Conservation (phyloP, 495 filamentous ascomycete genomes). For the Daldinia concentrica region DNA sequence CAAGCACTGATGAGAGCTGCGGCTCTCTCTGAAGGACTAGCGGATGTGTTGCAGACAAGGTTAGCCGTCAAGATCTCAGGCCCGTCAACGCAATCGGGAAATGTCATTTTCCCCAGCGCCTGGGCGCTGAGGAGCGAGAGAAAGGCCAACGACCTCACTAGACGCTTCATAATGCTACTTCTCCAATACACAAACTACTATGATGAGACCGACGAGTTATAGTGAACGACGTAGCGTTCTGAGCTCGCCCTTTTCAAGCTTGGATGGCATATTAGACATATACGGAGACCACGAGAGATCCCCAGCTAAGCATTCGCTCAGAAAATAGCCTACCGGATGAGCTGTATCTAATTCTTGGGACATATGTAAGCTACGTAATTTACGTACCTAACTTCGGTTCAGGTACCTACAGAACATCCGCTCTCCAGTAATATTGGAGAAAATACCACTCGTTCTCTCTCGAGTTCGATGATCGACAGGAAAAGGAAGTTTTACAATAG, state of each 20-base stretch:
- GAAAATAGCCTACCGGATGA: conserved; percentile 37
- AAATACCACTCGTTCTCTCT: conserved; percentile 5
- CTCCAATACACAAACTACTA: background rate
- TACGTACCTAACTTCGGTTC: conserved; percentile 11
- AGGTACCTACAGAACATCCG: conserved; percentile 18
- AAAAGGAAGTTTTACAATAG: background rate
- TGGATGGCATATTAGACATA: background rate
- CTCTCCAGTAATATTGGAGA: background rate
- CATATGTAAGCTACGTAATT: background rate
- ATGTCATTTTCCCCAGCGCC: conserved; percentile 31
- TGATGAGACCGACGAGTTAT: background rate
- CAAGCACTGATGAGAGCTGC: conserved; percentile 53
- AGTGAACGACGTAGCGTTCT: background rate
- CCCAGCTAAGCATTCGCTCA: conserved; percentile 8
- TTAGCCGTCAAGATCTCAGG: conserved; percentile 48
- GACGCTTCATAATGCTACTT: conserved; percentile 25
- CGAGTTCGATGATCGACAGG: conserved; percentile 11
- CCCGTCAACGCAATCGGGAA: conserved; percentile 49
- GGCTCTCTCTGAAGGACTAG: conserved; percentile 55
- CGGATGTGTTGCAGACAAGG: conserved; percentile 59
- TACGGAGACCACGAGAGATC: background rate
- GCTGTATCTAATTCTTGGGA: conserved; percentile 8
- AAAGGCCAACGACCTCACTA: background rate
- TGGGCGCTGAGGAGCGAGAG: conserved; percentile 28
- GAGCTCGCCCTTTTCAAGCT: conserved; percentile 10